Evolutionary conservation across 1,284 basidiomycete species (phyloP).

Genomic region (Trametes pubescens): DNA sequence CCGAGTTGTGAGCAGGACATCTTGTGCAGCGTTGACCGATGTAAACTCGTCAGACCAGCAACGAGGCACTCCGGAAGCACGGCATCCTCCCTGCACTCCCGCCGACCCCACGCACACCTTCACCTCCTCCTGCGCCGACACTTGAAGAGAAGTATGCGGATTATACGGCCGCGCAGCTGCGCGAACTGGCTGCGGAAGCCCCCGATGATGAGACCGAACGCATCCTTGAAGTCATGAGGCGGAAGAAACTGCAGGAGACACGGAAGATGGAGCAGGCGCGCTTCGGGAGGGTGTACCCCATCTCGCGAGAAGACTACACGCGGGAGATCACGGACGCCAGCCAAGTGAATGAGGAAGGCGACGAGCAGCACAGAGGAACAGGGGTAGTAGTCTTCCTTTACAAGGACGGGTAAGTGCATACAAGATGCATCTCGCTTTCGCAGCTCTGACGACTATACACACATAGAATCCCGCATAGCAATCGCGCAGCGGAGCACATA

Average conservation of each 20-base stretch:
- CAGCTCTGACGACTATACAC: constrained; percentile 5
- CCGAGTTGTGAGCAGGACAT: constrained; percentile 80
- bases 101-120: constrained; percentile 73
- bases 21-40: constrained; percentile 16
- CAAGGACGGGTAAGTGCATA: constrained; percentile 77
- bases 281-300: constrained; percentile 90
- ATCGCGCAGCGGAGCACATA: constrained; percentile 79
- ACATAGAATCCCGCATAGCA: constrained; percentile 80
- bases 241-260: constrained; percentile 72
- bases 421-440: constrained; percentile 17
- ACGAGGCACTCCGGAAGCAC: constrained; percentile 91
- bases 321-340: constrained; percentile 95
- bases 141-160: constrained; percentile 73
- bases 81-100: constrained; percentile 87
- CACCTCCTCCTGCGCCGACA: constrained; percentile 72
- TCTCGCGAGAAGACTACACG: constrained; percentile 93
- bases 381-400: constrained; percentile 91
- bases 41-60: constrained; percentile 56
- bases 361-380: constrained; percentile 74
- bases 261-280: constrained; percentile 69
- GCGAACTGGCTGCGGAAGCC: constrained; percentile 72
- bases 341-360: constrained; percentile 71
- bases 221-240: constrained; percentile 74
- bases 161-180: constrained; percentile 72
- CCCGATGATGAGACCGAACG: constrained; percentile 82